Base-by-base conservation (phyloP, 805 yeast genomes). In the Lipomyces orientalis region DNA sequence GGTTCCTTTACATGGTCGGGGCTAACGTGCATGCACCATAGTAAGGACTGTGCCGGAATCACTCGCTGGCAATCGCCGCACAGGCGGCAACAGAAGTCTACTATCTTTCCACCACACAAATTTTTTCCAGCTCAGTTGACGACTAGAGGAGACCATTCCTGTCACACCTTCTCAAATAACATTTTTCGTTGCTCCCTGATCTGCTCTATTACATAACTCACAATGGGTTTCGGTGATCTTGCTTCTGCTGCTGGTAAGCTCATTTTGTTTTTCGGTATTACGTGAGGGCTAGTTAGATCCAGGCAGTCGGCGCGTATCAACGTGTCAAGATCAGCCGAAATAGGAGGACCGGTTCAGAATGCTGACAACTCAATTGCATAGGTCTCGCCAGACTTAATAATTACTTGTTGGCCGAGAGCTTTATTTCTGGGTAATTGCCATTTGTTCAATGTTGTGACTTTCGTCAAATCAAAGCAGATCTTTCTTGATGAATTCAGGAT, bases 401-500 rank as follows among this genome's bases (percentile, higher is more conserved):
- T 22, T 68, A 65, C 56, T 58, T 68, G 62, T 49, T 61, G 64
- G 35, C 62, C 14, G 71, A 68, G 63, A 61, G 66, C 55, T 68
- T 66, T 60, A 62, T 68, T 77, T 93, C 91, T 82, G 97, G 97
- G 97, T 91, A 90, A 82, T 97, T 90, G 62, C 62, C 19, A 16
- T 57, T 46, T 19, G 10, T 19, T 14, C 39, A 54, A 37, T 35
- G 49, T 14, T 52, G 19, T 43, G 19, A 7, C 9, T 4, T 7
- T 19, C 25, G 49, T 16, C 49, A 43, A 43, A 43, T 43, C 49
- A n/a, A 6, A n/a, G 49, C 22, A 43, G 49, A 6, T 43, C 22
- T 16, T 14, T 16, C 22, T n/a, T 8, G n/a, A 43, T 43, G 7
- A 19, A 16, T 43, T 16, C 4, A 16, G 14, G 9, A 43, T 14